Percentiles rank a stretch among this genome's conserved stretches.
Conservation (phyloP, 2,329 filamentous ascomycete genomes). For the Diaporthe ampelina region DNA sequence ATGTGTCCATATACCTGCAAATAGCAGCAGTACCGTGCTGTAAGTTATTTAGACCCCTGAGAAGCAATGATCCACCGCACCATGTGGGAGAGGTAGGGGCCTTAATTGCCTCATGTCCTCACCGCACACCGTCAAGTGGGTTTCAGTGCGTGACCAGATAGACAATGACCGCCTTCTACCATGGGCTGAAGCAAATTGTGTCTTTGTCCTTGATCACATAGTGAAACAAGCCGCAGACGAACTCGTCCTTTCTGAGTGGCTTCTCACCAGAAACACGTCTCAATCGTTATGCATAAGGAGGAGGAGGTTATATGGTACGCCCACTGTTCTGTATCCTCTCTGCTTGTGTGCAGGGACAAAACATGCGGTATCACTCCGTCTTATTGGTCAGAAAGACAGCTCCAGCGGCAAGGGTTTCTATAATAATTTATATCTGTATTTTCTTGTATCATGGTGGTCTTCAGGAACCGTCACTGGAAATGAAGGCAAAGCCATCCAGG, state of each 20-base stretch:
- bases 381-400: not conserved
- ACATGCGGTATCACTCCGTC: not conserved
- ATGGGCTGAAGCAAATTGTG: not conserved
- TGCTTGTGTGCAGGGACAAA: not conserved
- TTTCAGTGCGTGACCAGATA: not conserved
- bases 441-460: not conserved
- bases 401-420: not conserved
- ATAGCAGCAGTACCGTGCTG: not conserved
- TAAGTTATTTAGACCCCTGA: slow-evolving; percentile 27
- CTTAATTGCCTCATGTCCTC: slow-evolving; percentile 24
- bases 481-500: not conserved
- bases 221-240: not conserved
- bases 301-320: not conserved
- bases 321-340: not conserved
- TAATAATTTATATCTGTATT: not conserved
- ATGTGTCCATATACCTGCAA: not conserved
- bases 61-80: slow-evolving; percentile 15
- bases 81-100: slow-evolving; percentile 12
- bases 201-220: not conserved
- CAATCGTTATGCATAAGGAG: not conserved
- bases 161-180: not conserved
- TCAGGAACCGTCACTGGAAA: not conserved
- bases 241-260: not conserved
- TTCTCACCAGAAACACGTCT: not conserved
- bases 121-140: slow-evolving; percentile 7